Base-by-base conservation (phyloP, 495 filamentous ascomycete species). In the Podospora conica region DNA sequence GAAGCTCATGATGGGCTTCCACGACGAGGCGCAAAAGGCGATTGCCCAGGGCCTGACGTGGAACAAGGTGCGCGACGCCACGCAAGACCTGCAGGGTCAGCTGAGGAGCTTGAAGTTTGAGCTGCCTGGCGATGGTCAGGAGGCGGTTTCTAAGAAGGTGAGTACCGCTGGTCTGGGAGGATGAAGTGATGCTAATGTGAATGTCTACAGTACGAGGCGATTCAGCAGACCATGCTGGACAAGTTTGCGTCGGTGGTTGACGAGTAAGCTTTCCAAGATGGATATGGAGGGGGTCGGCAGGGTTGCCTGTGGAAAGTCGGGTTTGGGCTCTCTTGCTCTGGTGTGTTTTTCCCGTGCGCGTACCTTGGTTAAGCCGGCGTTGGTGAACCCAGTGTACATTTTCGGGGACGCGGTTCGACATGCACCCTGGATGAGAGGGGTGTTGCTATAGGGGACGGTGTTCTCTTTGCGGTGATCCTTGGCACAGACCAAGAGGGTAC, bases 1-100 rank as follows among this genome's bases (percentile, higher is more conserved):
- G 95, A 96, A 95, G 84, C 87, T 88, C 57, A 97, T 99, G 86
- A 92, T 98, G 87, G 90, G 88, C 60, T 99, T 92, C 84, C 91
- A 96, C 71, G 96, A 99, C 76, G 95, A 99, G 80, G 88, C 91
- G 11, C 95, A 98, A 78, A 98, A 97, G 83, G 94, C 93, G 1
- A 81, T 99, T 72, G 85, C 90, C 20, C 90, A 96, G 71, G 95
- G 95, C 62, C 88, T 91, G 73, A 89, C 79, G 77, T 99, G 95
- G 95, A 78, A 79, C 72, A 98, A 95, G 86, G 88, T 98, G 55
- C 87, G 94, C 62, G 95, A 98, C 68, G 87, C 90, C 27, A 98
- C 95, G 1, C 80, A 84, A 53, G 94, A 97, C 29, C 87, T 97
- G 70, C 93, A 96, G 79, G 85, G 78, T 53, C 79, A 90, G 62